phyloP scores from a whole-genome alignment of 805 yeast species.

The Zygotorulaspora chibaensis region DNA sequence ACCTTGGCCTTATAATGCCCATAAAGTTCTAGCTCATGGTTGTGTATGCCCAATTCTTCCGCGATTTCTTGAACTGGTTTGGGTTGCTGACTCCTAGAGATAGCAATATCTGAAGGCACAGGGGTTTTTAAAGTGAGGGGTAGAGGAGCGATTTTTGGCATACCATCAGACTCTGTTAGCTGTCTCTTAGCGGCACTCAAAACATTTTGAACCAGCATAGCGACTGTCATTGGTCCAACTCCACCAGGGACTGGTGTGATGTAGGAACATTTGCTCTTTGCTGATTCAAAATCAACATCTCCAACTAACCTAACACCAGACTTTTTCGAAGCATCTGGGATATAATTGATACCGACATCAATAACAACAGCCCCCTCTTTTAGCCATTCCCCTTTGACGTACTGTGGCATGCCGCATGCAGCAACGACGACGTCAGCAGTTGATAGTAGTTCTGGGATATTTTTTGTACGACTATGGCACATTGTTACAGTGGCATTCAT shows the following conservation, averaged over 20 bases:
- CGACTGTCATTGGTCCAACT: conserved; percentile 99
- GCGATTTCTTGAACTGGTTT: conserved; percentile 76
- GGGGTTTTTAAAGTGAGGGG: conserved; percentile 54
- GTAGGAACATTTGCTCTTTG: conserved; percentile 53
- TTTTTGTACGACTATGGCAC: conserved; percentile 63
- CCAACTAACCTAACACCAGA: conserved; percentile 88
- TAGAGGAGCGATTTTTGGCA: conserved; percentile 51
- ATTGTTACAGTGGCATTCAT: conserved; percentile 73
- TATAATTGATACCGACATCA: conserved; percentile 93
- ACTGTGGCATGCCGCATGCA: conserved; percentile 85
- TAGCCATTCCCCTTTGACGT: conserved; percentile 82
- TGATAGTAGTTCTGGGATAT: conserved; percentile 47
- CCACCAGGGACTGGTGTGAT: conserved; percentile 99
- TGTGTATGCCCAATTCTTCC: conserved; percentile 71
- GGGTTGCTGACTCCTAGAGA: conserved; percentile 85
- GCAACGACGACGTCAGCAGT: conserved; percentile 78
- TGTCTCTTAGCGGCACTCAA: conserved; percentile 69
- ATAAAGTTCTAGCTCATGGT: conserved; percentile 76
- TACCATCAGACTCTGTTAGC: conserved; percentile 37
- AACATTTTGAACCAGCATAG: conserved; percentile 86
- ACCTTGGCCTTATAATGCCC: conserved; percentile 92
- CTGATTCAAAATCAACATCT: conserved; percentile 80
- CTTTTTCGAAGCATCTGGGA: conserved; percentile 67
- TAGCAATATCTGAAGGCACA: conserved; percentile 88
- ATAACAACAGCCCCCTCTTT: conserved; percentile 81